Base-by-base conservation (phyloP, 129 eudicot genomes). In the Flaveria linearis region DNA sequence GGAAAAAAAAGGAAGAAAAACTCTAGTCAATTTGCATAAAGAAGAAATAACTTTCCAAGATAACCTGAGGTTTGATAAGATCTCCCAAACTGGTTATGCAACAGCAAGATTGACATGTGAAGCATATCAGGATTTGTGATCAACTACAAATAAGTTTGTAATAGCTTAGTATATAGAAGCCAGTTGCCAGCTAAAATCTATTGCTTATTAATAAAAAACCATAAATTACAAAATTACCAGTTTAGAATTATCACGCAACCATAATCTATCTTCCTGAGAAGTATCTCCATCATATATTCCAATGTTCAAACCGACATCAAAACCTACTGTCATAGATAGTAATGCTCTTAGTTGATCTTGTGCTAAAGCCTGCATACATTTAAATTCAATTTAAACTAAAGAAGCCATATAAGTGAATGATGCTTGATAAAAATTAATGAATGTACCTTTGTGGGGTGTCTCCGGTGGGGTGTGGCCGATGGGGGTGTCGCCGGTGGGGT, bases 81-180 rank as follows among this genome's bases (percentile, higher is more conserved):
- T 67, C 96, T 86, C 49, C 69, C 80, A 76, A 91, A 94, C 71
- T 89, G 89, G 50, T 82, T 74, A 81, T 94, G 98, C 77, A 74
- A 89, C n/a, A 96, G 97, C 87, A 94, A 80, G 68, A 91, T 86
- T 62, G 99, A 94, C 85, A 94, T 79, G 79, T 91, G 99, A 23
- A 94, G 79, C 99, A 94, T 94, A 76, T 91, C 99, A 65, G 97
- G 99, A 84, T 94, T 94, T 61, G 97, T 94, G 76, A 94, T 91
- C 80, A 94, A 77, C 99, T 94, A 86, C 86, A 84, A 15, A 77
- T 33, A 76, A 63, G 20, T 52, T 80, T 57, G 22, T 84, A 20
- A 56, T 78, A 61, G 56, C 42, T 76, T 46, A 66, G 80, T 70
- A 51, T 33, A 25, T 14, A 67, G 9, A 81, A 67, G 60, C 46